Conservation (phyloP, 257 asterid genomes). For the Linderniella brevidens region DNA sequence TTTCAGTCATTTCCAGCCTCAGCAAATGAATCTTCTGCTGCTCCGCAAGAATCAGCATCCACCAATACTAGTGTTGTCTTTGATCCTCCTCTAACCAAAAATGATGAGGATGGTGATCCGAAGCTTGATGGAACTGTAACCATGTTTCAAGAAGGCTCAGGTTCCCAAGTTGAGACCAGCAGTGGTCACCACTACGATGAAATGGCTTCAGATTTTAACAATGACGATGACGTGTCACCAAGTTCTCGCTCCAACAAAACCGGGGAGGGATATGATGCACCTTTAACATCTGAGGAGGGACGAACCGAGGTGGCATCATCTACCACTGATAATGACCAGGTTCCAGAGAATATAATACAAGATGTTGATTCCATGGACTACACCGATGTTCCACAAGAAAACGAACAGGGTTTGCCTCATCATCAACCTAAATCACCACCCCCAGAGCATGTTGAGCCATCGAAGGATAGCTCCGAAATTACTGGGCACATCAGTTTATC, state of each 20-base stretch:
- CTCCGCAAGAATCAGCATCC: slow-evolving; percentile 19
- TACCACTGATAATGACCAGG: slow-evolving; percentile 3
- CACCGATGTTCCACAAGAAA: no score
- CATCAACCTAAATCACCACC: no score
- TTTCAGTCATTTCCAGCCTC: slow-evolving; percentile 92
- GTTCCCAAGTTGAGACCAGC: slow-evolving; percentile 11
- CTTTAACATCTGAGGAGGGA: not conserved
- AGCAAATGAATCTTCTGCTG: slow-evolving; percentile 24
- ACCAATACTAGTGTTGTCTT: slow-evolving; percentile 10
- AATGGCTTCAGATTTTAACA: slow-evolving; percentile 7
- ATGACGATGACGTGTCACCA: slow-evolving; percentile 9
- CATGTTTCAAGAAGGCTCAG: slow-evolving; percentile 13
- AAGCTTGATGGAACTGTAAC: slow-evolving; percentile 15
- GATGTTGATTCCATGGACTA: no score
- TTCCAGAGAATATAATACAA: no score
- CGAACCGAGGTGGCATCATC: slow-evolving; percentile 3
- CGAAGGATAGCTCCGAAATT: no score
- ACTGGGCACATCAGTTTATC: no score
- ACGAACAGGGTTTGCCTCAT: no score
- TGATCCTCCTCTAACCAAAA: slow-evolving; percentile 17
- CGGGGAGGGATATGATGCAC: slow-evolving; percentile 10
- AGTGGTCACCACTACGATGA: slow-evolving; percentile 11
- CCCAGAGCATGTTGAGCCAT: no score
- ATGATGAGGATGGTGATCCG: slow-evolving; percentile 16
- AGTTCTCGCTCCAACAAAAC: slow-evolving; percentile 14